Evolutionary conservation across 768 basidiomycete species (phyloP).

Genomic region (Tylopilus intermedius): DNA sequence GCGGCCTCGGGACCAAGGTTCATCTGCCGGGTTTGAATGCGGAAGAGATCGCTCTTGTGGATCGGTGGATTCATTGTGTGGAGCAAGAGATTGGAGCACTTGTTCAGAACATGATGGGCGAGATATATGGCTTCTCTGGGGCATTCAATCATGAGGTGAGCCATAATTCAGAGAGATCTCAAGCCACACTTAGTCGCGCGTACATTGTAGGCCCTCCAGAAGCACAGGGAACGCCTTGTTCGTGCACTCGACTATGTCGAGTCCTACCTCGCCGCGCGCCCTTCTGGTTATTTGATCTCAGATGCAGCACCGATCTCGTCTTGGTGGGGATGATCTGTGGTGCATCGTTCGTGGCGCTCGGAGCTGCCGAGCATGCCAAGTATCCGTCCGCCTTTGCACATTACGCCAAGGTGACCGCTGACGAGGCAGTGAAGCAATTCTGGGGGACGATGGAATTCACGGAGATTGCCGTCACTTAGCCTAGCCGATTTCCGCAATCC

Average conservation of each 20-base stretch:
- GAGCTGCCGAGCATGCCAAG: too few relatives aligned
- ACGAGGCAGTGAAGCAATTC: too few relatives aligned
- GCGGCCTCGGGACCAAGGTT: constrained; percentile 6
- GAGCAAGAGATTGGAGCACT: constrained; percentile 12
- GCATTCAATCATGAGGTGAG: constrained; percentile 13
- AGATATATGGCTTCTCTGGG: not conserved
- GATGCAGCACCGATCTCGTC: too few relatives aligned
- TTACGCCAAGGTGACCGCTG: too few relatives aligned
- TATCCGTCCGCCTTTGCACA: too few relatives aligned
- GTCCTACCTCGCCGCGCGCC: too few relatives aligned
- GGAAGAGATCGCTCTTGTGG: constrained; percentile 9
- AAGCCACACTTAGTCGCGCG: not conserved
- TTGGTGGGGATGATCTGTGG: too few relatives aligned
- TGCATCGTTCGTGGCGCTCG: too few relatives aligned
- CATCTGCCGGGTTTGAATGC: constrained; percentile 12
- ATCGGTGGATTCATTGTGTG: constrained; percentile 21
- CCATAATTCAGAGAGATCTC: not conserved
- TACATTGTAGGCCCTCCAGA: not conserved
- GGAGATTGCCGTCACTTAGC: too few relatives aligned
- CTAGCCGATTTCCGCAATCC: too few relatives aligned
- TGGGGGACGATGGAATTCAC: too few relatives aligned
- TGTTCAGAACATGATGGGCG: not conserved
- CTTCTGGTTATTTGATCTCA: too few relatives aligned
- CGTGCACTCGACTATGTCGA: not conserved
- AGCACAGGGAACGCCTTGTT: not conserved